phyloP scores from a whole-genome alignment of 805 yeast species.

The Metschnikowia bowlesiae region DNA sequence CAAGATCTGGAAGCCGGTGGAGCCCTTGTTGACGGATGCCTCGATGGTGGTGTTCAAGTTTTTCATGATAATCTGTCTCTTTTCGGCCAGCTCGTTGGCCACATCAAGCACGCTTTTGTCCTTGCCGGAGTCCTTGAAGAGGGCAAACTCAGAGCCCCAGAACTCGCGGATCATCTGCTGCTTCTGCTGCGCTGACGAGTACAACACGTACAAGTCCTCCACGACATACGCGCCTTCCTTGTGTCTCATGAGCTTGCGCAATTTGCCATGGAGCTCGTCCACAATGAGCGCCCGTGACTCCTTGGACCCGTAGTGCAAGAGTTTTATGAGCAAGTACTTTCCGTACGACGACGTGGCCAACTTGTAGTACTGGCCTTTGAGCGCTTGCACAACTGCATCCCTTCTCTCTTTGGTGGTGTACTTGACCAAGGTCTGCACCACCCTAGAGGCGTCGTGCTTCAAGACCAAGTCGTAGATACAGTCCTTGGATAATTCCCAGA shows the following conservation, averaged over 20 bases:
- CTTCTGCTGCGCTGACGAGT: slow-evolving; percentile 79
- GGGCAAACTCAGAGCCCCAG: slow-evolving; percentile 94
- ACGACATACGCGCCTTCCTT: slow-evolving; percentile 97
- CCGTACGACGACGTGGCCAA: slow-evolving; percentile 93
- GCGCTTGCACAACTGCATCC: slow-evolving; percentile 57
- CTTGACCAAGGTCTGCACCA: slow-evolving; percentile 89
- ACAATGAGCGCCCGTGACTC: slow-evolving; percentile 71
- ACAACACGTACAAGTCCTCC: slow-evolving; percentile 84
- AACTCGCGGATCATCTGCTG: slow-evolving; percentile 91
- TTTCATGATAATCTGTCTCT: slow-evolving; percentile 65
- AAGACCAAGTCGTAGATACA: slow-evolving; percentile 78
- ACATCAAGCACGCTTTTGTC: slow-evolving; percentile 62
- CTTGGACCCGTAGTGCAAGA: slow-evolving; percentile 88
- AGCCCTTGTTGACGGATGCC: slow-evolving; percentile 91
- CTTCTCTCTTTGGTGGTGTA: slow-evolving; percentile 79
- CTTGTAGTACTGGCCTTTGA: slow-evolving; percentile 72
- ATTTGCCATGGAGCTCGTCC: slow-evolving; percentile 83
- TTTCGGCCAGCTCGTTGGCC: slow-evolving; percentile 65
- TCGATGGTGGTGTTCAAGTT: slow-evolving; percentile 80
- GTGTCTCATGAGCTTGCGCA: slow-evolving; percentile 90
- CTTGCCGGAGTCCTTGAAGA: slow-evolving; percentile 72
- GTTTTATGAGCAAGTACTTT: slow-evolving; percentile 81
- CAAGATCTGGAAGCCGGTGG: slow-evolving; percentile 91
- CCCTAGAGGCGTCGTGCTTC: slow-evolving; percentile 95
- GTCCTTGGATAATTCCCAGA: slow-evolving; percentile 78